Evolutionary conservation across 2,329 filamentous ascomycete genomes (phyloP).

Genomic region (Diaporthe nobilis): DNA sequence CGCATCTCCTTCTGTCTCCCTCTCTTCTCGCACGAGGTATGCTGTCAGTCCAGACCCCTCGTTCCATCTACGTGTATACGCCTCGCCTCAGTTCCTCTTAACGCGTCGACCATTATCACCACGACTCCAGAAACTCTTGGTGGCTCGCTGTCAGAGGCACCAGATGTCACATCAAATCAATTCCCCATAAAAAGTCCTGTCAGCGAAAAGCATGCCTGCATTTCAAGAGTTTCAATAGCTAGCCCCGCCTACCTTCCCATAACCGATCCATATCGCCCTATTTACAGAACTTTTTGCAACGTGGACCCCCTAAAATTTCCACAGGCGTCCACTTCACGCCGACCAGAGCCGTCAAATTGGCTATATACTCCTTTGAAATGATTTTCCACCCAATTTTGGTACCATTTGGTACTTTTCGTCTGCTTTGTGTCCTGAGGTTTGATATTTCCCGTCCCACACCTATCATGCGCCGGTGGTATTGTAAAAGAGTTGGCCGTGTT

Average conservation of each 20-base stretch:
- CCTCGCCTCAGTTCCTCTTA: not conserved
- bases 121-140: too few relatives aligned
- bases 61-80: not conserved
- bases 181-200: not conserved
- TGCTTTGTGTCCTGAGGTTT: not conserved
- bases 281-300: constrained; percentile 8
- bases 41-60: not conserved
- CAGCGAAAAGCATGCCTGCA: not conserved
- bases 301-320: not conserved
- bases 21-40: not conserved
- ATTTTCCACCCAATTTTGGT: not conserved
- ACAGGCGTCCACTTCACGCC: not conserved
- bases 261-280: not conserved
- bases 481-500: not conserved
- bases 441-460: constrained; percentile 4
- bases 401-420: constrained; percentile 12
- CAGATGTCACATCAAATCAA: not conserved
- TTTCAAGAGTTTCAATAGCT: constrained; percentile 9
- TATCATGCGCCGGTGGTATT: constrained; percentile 10
- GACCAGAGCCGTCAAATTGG: not conserved
- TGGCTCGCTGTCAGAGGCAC: not conserved
- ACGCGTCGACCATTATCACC: not conserved
- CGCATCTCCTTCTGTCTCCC: not conserved
- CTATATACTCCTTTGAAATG: constrained; percentile 11
- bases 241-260: constrained; percentile 19